Evolutionary conservation across 2,329 filamentous ascomycete genomes (phyloP).

Genomic region (Colletotrichum falcatum): DNA sequence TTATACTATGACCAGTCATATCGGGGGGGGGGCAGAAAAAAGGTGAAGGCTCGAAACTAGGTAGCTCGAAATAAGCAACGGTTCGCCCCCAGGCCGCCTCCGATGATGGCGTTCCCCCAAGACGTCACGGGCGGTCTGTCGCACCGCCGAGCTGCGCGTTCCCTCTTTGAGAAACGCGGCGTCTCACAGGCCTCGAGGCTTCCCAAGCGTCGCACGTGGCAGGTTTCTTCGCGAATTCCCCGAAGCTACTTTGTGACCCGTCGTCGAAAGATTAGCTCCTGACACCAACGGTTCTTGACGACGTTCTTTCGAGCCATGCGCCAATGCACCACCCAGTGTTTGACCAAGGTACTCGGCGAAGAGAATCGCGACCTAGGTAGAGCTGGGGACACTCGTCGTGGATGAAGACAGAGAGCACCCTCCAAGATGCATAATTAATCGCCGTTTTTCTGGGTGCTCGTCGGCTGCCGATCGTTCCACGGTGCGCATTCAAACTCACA

Average conservation of each 20-base stretch:
- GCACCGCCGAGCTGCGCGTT: background rate
- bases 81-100: background rate
- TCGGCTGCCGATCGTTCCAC: no score
- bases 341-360: no score
- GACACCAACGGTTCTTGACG: background rate
- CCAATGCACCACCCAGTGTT: no score
- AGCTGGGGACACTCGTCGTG: no score
- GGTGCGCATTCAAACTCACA: no score
- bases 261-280: background rate
- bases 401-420: no score
- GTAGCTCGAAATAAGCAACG: background rate
- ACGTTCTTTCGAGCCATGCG: background rate
- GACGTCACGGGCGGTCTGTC: background rate
- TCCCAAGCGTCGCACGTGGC: background rate
- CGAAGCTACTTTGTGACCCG: background rate
- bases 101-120: background rate
- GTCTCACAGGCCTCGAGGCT: background rate
- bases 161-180: background rate
- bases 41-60: background rate
- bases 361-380: no score
- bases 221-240: background rate
- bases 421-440: no score
- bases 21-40: no score
- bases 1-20: background rate
- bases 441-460: background rate